These are phyloP conservation scores for Ogataea corticis DNA, from an alignment of 805 yeast genomes.

Conservation along the genomic window DNA sequence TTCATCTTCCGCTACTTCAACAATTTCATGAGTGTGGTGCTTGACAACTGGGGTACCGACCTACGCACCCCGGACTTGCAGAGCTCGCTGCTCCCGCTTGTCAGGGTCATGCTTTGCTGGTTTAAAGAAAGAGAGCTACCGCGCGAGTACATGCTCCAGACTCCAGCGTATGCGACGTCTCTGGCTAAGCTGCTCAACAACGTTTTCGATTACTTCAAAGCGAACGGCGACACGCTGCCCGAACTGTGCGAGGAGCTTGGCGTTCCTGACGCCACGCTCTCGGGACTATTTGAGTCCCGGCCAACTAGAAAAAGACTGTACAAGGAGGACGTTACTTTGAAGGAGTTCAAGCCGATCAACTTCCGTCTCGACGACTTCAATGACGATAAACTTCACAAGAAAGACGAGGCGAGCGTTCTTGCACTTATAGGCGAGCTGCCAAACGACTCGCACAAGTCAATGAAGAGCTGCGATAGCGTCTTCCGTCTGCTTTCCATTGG, in stretches of 20 bases:
- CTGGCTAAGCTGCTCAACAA: constrained; percentile 25
- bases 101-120: constrained; percentile 60
- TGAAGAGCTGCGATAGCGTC: constrained; percentile 34
- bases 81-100: constrained; percentile 35
- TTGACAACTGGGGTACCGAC: constrained; percentile 26
- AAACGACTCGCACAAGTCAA: constrained; percentile 23
- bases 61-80: constrained; percentile 22
- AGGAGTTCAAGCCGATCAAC: constrained; percentile 59
- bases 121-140: constrained; percentile 49
- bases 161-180: constrained; percentile 15
- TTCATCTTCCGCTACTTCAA: constrained; percentile 44
- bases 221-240: constrained; percentile 10
- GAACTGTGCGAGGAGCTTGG: constrained; percentile 7
- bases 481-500: constrained; percentile 38
- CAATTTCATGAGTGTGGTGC: constrained; percentile 30
- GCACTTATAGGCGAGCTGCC: constrained; percentile 38
- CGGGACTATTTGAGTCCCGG: constrained; percentile 19
- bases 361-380: constrained; percentile 60
- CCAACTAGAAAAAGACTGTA: constrained; percentile 57
- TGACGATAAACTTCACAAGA: constrained; percentile 48
- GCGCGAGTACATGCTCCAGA: constrained; percentile 29
- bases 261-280: background rate
- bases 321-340: constrained; percentile 62
- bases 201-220: constrained; percentile 16
- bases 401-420: constrained; percentile 29